phyloP scores from a whole-genome alignment of 176 grass and related monocot species.

The Carex cristatella region DNA sequence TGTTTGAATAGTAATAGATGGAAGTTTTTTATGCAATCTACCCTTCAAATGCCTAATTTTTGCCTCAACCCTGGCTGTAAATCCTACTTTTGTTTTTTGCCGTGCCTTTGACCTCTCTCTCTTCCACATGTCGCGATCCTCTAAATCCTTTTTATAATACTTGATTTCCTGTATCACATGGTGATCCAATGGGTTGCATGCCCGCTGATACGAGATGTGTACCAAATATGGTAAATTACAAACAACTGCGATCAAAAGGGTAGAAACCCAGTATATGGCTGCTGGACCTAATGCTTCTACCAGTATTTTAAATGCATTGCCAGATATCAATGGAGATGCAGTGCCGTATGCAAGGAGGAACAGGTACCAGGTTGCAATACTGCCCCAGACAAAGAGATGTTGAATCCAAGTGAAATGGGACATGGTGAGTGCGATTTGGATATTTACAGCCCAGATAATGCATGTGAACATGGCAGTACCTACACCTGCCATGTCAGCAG shows the following conservation, averaged over 20 bases:
- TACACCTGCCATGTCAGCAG: constrained; percentile 81
- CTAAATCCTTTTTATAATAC: constrained; percentile 76
- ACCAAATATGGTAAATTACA: constrained; percentile 91
- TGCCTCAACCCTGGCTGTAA: constrained; percentile 89
- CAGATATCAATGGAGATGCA: constrained; percentile 37
- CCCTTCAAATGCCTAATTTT: constrained; percentile 86
- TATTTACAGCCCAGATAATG: constrained; percentile 96
- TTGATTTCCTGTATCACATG: constrained; percentile 99
- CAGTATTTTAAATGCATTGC: constrained; percentile 61
- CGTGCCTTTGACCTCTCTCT: constrained; percentile 81
- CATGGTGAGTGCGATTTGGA: constrained; percentile 96
- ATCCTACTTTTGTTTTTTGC: constrained; percentile 90
- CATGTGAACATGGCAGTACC: constrained; percentile 97
- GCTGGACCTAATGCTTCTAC: constrained; percentile 77
- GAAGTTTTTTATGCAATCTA: constrained; percentile 76
- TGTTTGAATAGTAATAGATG: constrained; percentile 51
- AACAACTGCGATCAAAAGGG: constrained; percentile 64
- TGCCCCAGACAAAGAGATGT: constrained; percentile 90
- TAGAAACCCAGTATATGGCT: constrained; percentile 71
- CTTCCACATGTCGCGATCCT: constrained; percentile 93
- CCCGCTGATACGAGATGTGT: constrained; percentile 94
- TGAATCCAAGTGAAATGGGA: constrained; percentile 99
- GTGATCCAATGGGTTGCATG: constrained; percentile 86
- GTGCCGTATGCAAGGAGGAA: constrained; percentile 81
- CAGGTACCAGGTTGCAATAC: constrained; percentile 83